Conservation (phyloP, 192 early-diverging fungal genomes). For the Coemansia nantahalensis region DNA sequence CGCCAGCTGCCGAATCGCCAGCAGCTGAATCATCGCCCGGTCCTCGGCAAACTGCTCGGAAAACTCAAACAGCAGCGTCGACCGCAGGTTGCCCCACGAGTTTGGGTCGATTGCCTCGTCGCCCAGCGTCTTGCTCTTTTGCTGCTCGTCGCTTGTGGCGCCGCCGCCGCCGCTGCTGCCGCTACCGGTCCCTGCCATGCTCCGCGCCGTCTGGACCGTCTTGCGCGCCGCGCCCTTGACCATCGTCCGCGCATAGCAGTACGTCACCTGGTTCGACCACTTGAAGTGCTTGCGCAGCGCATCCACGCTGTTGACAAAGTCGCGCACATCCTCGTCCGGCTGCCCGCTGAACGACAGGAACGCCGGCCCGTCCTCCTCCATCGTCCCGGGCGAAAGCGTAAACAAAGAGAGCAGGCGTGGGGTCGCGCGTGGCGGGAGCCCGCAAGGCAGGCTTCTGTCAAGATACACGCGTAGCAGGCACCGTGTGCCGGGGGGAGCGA, state of each 20-base stretch:
- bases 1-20: conserved; percentile 32
- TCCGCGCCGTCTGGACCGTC: conserved; percentile 10
- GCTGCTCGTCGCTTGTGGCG: neutral
- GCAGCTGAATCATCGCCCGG: conserved; percentile 34
- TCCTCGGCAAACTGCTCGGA: conserved; percentile 25
- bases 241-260: conserved; percentile 52
- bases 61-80: conserved; percentile 44
- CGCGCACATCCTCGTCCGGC: conserved; percentile 39
- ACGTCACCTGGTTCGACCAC: conserved; percentile 50
- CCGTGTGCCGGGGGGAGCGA: too few species aligned
- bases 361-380: conserved; percentile 52
- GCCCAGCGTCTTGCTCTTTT: conserved; percentile 19
- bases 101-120: conserved; percentile 46
- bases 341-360: conserved; percentile 49
- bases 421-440: too few species aligned
- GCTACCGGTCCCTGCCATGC: neutral
- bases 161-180: neutral
- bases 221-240: conserved; percentile 46
- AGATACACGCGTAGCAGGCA: too few species aligned
- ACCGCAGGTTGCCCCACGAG: conserved; percentile 41
- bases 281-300: conserved; percentile 51
- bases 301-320: conserved; percentile 49
- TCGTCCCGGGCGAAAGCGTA: neutral
- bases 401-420: too few species aligned
- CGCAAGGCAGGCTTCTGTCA: too few species aligned